Percentiles rank a stretch among this genome's conserved stretches.
These are phyloP conservation scores for Parathielavia appendiculata DNA, from an alignment of 495 filamentous ascomycete species.

Conservation along the genomic window DNA sequence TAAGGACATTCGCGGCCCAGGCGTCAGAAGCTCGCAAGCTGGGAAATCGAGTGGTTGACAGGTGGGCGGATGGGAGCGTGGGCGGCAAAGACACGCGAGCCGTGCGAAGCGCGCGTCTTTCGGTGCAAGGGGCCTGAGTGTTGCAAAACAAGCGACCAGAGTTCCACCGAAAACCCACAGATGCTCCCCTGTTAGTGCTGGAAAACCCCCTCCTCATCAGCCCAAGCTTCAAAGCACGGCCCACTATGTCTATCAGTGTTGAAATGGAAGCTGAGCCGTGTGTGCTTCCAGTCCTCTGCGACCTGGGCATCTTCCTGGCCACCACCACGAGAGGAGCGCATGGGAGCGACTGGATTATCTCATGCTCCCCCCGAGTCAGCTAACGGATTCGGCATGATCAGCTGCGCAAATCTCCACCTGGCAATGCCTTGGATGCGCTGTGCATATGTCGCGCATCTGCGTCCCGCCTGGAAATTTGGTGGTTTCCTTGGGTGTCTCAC, in stretches of 20 bases:
- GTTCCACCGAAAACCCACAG: slow-evolving; percentile 12
- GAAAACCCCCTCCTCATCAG: not conserved
- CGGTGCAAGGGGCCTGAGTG: slow-evolving; percentile 21
- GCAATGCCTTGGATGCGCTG: slow-evolving; percentile 5
- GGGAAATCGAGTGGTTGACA: slow-evolving; percentile 33
- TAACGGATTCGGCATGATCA: slow-evolving; percentile 12
- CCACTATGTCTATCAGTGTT: not conserved
- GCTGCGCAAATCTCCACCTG: slow-evolving; percentile 1
- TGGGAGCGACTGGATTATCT: not conserved
- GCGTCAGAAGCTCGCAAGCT: slow-evolving; percentile 28
- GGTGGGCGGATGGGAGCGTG: slow-evolving; percentile 18
- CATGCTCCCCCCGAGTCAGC: slow-evolving; percentile 5
- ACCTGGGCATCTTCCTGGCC: no score
- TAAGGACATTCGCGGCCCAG: slow-evolving; percentile 21
- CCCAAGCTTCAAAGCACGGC: slow-evolving; percentile 5
- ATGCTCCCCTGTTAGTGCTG: not conserved
- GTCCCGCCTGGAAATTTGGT: slow-evolving; percentile 8
- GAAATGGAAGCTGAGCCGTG: not conserved
- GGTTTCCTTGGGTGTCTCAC: slow-evolving; percentile 23
- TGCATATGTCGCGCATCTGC: slow-evolving; percentile 16
- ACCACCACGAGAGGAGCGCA: not conserved
- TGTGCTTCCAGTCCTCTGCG: not conserved
- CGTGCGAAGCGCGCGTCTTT: slow-evolving; percentile 38
- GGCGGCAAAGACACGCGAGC: slow-evolving; percentile 40
- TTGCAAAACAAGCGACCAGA: slow-evolving; percentile 24